Conservation (phyloP, 2,329 filamentous ascomycete genomes). For the Trichoderma asperellum region DNA sequence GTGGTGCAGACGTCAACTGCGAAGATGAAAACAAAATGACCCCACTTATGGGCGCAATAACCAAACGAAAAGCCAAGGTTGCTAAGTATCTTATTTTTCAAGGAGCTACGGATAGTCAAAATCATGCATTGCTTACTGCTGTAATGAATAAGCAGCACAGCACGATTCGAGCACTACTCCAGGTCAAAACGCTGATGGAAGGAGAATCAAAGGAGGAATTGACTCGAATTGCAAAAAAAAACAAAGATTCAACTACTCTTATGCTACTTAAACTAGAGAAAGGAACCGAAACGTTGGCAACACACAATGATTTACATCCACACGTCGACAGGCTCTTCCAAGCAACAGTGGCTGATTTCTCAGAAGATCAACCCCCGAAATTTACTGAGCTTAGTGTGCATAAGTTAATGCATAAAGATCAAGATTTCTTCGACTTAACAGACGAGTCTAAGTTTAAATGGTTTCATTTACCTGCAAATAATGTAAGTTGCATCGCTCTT, state of each 20-base stretch:
- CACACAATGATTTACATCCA: fast-evolving
- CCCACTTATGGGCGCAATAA: not conserved
- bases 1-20: not conserved
- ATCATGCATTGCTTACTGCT: not conserved
- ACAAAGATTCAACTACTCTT: not conserved
- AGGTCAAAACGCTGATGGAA: not conserved
- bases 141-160: not conserved
- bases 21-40: not conserved
- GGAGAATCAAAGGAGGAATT: fast-evolving
- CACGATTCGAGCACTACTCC: not conserved
- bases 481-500: too few species aligned
- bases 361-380: not conserved
- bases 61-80: not conserved
- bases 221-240: fast-evolving
- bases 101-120: not conserved
- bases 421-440: not conserved
- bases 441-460: not conserved
- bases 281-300: not conserved
- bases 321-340: not conserved
- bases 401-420: too few species aligned
- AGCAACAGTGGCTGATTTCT: not conserved
- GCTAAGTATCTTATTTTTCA: not conserved
- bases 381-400: not conserved
- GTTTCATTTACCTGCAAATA: slow-evolving; percentile 8
- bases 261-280: not conserved